Percentiles rank a stretch among this genome's conserved stretches.
Evolutionary conservation across 208 protist species (phyloP).

Genomic region (Leishmania lainsoni): DNA sequence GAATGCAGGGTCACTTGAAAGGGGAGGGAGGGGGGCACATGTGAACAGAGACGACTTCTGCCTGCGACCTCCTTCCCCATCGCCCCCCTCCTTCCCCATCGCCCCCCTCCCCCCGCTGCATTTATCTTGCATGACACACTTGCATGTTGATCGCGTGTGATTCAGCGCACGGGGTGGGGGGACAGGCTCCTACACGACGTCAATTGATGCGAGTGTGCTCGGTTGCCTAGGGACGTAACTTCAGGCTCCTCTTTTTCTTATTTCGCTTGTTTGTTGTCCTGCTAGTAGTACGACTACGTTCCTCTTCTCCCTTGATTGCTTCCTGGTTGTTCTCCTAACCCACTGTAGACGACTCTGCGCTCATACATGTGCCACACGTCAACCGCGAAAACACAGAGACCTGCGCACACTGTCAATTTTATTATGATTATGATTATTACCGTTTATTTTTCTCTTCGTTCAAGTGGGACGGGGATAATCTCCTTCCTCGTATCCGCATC

Average conservation of each 20-base stretch:
- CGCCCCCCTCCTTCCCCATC: neutral
- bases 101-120: neutral
- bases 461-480: neutral
- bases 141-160: neutral
- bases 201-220: neutral
- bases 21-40: neutral
- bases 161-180: neutral
- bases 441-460: too few relatives aligned
- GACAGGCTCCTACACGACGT: neutral
- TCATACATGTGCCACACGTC: neutral
- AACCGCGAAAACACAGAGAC: neutral
- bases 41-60: neutral
- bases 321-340: neutral
- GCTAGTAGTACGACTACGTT: too few relatives aligned
- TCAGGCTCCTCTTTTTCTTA: neutral
- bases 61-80: neutral
- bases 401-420: too few relatives aligned
- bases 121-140: neutral
- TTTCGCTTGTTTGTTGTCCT: neutral
- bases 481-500: neutral
- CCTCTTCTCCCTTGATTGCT: neutral
- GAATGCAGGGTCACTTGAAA: neutral
- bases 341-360: neutral
- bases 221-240: neutral
- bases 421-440: too few relatives aligned